These are phyloP conservation scores for Coemansia asiatica DNA, from an alignment of 192 early-diverging fungal species.

Conservation along the genomic window DNA sequence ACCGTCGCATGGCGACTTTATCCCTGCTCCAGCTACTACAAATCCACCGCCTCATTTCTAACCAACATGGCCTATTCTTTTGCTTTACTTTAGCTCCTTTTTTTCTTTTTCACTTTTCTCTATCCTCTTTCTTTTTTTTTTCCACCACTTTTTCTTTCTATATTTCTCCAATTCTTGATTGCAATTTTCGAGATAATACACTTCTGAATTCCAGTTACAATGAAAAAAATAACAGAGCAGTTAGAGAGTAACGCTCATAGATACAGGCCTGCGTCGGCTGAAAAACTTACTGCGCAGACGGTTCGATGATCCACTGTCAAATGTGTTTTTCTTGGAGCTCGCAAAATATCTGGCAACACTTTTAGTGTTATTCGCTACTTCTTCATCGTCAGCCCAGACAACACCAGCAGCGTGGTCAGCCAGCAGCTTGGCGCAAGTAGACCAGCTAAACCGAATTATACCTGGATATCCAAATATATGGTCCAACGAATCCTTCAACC, in stretches of 20 bases:
- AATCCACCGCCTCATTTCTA: slow-evolving; percentile 6
- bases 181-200: background rate
- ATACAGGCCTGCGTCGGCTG: slow-evolving; percentile 16
- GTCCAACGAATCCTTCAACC: slow-evolving; percentile 79
- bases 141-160: too few species aligned
- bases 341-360: slow-evolving; percentile 13
- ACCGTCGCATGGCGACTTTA: slow-evolving; percentile 10
- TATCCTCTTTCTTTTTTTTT: background rate
- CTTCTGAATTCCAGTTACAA: background rate
- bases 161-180: background rate
- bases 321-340: background rate
- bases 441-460: slow-evolving; percentile 94
- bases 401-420: slow-evolving; percentile 50
- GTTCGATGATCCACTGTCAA: background rate
- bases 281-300: slow-evolving; percentile 47
- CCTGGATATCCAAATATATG: slow-evolving; percentile 90
- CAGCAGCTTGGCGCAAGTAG: slow-evolving; percentile 75
- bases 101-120: background rate
- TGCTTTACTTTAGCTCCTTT: background rate
- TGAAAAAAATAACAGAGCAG: background rate
- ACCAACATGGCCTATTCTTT: background rate
- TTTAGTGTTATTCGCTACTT: slow-evolving; percentile 1
- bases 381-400: slow-evolving; percentile 38
- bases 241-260: slow-evolving; percentile 22
- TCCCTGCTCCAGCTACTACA: slow-evolving; percentile 6